Percentiles rank a stretch among this genome's conserved stretches.
phyloP scores from a whole-genome alignment of 2,329 filamentous ascomycete species.

The Alternaria tenuissima region DNA sequence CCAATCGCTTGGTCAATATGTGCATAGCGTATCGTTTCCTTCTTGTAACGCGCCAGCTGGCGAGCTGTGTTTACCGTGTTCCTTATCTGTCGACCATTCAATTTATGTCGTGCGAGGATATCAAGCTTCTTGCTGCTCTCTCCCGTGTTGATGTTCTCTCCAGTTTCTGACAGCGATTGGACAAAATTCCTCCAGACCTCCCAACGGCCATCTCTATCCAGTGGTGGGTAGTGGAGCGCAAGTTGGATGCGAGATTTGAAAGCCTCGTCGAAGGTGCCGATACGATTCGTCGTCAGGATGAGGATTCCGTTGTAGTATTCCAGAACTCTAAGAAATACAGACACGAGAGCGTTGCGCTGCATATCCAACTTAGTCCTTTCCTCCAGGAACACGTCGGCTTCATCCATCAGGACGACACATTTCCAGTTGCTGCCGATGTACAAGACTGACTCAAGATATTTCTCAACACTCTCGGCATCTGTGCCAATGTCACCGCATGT shows the following conservation, averaged over 20 bases:
- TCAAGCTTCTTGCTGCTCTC: neutral
- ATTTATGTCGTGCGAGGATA: neutral
- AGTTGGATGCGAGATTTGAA: conserved; percentile 40
- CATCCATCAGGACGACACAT: conserved; percentile 56
- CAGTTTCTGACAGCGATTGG: neutral
- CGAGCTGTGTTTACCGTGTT: neutral
- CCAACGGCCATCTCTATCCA: neutral
- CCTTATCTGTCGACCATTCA: neutral
- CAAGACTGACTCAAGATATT: neutral
- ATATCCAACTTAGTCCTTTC: conserved; percentile 44
- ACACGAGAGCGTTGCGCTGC: conserved; percentile 31
- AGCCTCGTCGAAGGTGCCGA: conserved; percentile 50
- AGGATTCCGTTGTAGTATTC: conserved; percentile 56
- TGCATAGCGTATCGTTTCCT: too few relatives aligned
- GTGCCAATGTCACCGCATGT: too few relatives aligned
- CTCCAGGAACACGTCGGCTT: conserved; percentile 63
- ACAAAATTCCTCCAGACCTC: neutral
- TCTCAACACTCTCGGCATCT: conserved; percentile 5
- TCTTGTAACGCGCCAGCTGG: neutral
- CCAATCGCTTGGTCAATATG: too few relatives aligned
- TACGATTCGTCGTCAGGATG: conserved; percentile 55
- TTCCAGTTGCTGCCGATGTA: conserved; percentile 47
- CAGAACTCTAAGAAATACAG: conserved; percentile 44
- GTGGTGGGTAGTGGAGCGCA: neutral
- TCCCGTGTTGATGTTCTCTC: neutral